Conservation (phyloP, 768 basidiomycete species). For the Mycena galopus region DNA sequence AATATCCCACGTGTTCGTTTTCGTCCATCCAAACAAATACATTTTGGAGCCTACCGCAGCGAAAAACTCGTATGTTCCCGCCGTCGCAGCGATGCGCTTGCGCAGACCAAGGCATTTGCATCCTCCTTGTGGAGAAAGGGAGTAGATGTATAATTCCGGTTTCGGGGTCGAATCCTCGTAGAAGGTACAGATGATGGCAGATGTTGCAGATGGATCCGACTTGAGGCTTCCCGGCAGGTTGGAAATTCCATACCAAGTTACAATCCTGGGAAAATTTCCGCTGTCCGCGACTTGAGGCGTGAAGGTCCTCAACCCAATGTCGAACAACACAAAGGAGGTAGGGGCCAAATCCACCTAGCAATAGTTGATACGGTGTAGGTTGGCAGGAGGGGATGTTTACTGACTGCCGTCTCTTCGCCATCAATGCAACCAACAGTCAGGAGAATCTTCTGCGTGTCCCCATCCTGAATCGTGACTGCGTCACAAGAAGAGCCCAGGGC, state of each 20-base stretch:
- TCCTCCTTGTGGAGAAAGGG: neutral
- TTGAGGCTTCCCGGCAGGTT: neutral
- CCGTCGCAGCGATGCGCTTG: neutral
- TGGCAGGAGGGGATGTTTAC: neutral
- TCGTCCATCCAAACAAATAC: neutral
- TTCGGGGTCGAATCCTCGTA: neutral
- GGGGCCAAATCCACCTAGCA: neutral
- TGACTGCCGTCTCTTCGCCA: neutral
- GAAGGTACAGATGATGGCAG: conserved; percentile 19
- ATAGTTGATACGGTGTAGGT: neutral
- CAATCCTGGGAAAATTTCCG: neutral
- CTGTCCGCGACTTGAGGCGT: neutral
- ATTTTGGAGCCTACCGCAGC: neutral
- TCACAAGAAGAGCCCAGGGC: neutral
- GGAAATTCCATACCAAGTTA: neutral
- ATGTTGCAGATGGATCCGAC: neutral
- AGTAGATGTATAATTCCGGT: conserved; percentile 22
- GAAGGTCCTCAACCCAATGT: conserved; percentile 13
- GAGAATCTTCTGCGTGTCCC: neutral
- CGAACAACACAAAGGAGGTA: conserved; percentile 14
- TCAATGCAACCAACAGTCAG: neutral
- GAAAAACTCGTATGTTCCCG: conserved; percentile 8
- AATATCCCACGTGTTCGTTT: neutral
- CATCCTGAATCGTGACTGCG: neutral
- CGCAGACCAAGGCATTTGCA: conserved; percentile 5